These are phyloP conservation scores for Chrysanthemum makinoi DNA, from an alignment of 129 eudicot genomes.

Conservation along the genomic window DNA sequence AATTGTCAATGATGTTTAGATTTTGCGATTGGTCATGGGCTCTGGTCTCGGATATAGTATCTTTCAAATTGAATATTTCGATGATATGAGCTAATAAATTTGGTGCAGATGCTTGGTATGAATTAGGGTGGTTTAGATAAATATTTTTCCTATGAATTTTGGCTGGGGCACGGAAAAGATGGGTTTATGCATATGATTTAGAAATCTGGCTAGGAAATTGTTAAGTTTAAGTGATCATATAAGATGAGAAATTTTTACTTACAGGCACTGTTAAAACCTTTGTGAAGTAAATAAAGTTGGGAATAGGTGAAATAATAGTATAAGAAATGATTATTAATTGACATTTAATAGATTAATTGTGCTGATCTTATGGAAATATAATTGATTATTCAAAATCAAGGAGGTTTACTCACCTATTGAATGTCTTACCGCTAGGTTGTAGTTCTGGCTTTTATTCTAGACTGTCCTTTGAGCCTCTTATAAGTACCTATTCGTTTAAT, in stretches of 20 bases:
- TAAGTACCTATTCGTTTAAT: background rate
- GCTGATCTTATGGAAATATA: background rate
- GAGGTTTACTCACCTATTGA: background rate
- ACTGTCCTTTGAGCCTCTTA: background rate
- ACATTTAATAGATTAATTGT: background rate
- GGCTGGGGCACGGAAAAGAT: background rate
- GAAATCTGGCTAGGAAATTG: background rate
- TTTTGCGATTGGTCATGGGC: background rate
- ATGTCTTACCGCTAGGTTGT: conserved; percentile 1
- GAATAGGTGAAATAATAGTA: background rate
- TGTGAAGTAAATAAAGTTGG: background rate
- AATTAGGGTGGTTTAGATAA: conserved; percentile 3
- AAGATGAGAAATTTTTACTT: conserved; percentile 12
- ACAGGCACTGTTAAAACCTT: background rate
- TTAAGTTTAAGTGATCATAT: conserved; percentile 1
- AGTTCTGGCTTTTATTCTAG: background rate
- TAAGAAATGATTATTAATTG: conserved; percentile 1
- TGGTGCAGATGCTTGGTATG: background rate
- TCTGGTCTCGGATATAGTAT: conserved; percentile 4
- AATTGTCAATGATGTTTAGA: too few relatives aligned
- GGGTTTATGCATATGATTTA: background rate
- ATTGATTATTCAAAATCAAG: background rate
- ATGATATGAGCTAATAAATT: background rate
- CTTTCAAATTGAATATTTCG: background rate
- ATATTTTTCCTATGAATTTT: conserved; percentile 1